A percentile compares a stretch with the other conserved stretches of the same genome.
Evolutionary conservation across 2,329 filamentous ascomycete genomes (phyloP).

Genomic region (Neoscytalidium dimidiatum): DNA sequence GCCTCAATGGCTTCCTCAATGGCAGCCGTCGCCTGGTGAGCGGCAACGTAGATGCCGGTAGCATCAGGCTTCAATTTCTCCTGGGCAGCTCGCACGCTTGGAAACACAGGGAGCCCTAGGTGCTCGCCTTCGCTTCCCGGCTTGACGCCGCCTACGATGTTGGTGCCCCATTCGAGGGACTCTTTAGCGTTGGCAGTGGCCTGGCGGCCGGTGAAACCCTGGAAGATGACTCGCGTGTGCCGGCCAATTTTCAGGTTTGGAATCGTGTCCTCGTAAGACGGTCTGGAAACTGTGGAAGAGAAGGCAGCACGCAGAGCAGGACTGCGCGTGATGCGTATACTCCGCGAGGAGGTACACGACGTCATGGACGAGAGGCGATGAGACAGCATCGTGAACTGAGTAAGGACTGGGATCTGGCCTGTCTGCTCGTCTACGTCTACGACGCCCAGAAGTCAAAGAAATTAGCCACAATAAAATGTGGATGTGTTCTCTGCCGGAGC

Average conservation of each 20-base stretch:
- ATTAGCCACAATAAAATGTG: neutral
- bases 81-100: slow-evolving; percentile 68
- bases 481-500: neutral
- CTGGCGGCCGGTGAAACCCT: slow-evolving; percentile 69
- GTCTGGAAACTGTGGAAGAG: slow-evolving; percentile 32
- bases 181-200: slow-evolving; percentile 77
- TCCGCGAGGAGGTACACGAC: neutral
- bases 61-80: slow-evolving; percentile 72
- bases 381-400: slow-evolving; percentile 8
- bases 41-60: slow-evolving; percentile 77
- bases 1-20: slow-evolving; percentile 81
- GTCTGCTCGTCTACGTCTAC: neutral
- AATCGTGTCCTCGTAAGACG: slow-evolving; percentile 62
- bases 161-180: slow-evolving; percentile 75
- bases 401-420: neutral
- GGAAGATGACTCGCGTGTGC: slow-evolving; percentile 68
- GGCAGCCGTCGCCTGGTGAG: slow-evolving; percentile 69
- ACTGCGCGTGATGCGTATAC: neutral
- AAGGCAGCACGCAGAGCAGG: slow-evolving; percentile 23
- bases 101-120: slow-evolving; percentile 70
- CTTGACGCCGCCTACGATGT: slow-evolving; percentile 76
- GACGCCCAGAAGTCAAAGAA: neutral
- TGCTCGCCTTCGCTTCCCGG: slow-evolving; percentile 68
- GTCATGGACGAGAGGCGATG: slow-evolving; percentile 12
- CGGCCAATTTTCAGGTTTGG: slow-evolving; percentile 66